These are phyloP conservation scores for Paraphaeosphaeria sporulosa DNA, from an alignment of 2,329 filamentous ascomycete genomes.

Conservation along the genomic window DNA sequence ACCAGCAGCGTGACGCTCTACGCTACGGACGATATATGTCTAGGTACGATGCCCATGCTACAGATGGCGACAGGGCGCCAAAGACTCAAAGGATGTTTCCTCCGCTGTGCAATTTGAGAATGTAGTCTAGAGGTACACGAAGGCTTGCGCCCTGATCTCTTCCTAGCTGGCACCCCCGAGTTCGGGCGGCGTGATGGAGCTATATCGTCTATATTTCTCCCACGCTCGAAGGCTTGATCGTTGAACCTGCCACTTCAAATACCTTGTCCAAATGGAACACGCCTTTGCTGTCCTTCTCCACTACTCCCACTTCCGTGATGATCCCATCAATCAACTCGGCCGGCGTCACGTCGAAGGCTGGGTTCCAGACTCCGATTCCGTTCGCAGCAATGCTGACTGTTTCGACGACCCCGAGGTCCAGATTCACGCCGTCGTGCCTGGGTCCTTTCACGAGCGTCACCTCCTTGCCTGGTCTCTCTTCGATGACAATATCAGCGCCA, in stretches of 20 bases:
- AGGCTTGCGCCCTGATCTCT: not conserved
- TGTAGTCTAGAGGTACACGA: not conserved
- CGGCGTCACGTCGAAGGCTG: conserved; percentile 94
- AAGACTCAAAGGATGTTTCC: not conserved
- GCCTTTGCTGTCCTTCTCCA: conserved; percentile 77
- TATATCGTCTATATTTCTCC: conserved; percentile 35
- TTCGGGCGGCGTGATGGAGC: not conserved
- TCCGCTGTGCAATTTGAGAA: not conserved
- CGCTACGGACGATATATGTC: not conserved
- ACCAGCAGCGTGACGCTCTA: conserved; percentile 19
- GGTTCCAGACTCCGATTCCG: conserved; percentile 91
- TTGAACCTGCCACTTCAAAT: conserved; percentile 43
- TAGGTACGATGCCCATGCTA: not conserved
- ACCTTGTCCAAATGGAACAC: conserved; percentile 66
- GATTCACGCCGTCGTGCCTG: conserved; percentile 66
- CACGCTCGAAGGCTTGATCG: conserved; percentile 41
- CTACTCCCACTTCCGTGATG: conserved; percentile 88
- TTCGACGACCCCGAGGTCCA: conserved; percentile 70
- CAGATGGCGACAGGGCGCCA: not conserved
- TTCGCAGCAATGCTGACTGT: conserved; percentile 80
- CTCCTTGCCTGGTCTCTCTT: conserved; percentile 82
- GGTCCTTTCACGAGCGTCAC: conserved; percentile 86
- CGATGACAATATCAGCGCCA: conserved; percentile 85
- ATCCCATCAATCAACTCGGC: conserved; percentile 89
- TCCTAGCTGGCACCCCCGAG: not conserved